Conservation (phyloP, 805 yeast genomes). For the Debaryomyces castellii region DNA sequence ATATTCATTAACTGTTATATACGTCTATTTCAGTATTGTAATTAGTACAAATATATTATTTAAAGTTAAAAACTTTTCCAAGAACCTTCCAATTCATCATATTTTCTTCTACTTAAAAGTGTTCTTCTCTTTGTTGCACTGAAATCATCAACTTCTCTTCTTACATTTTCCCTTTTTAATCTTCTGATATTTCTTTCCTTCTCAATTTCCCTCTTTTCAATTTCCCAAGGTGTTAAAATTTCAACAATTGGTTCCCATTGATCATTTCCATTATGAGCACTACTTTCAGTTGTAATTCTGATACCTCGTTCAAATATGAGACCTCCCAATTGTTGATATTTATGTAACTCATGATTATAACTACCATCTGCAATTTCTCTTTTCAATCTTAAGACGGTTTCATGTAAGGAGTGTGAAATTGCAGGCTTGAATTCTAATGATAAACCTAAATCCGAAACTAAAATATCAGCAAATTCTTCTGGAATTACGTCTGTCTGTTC, state of each 20-base stretch:
- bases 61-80: conserved; percentile 1
- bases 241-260: conserved; percentile 89
- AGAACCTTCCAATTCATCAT: conserved; percentile 47
- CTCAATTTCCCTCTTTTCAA: conserved; percentile 92
- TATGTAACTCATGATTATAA: conserved; percentile 42
- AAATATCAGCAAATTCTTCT: conserved; percentile 76
- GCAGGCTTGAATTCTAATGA: conserved; percentile 86
- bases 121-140: conserved; percentile 34
- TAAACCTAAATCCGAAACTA: conserved; percentile 83
- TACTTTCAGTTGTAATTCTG: conserved; percentile 52
- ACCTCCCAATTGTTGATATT: conserved; percentile 42
- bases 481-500: conserved; percentile 58
- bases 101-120: conserved; percentile 45
- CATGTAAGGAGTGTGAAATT: conserved; percentile 83
- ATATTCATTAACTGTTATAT: no score
- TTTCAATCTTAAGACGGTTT: conserved; percentile 70
- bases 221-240: conserved; percentile 84
- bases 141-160: conserved; percentile 47
- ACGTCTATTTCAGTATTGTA: no score
- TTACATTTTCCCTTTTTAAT: conserved; percentile 86
- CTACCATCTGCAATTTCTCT: conserved; percentile 73
- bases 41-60: no score
- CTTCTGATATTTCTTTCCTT: conserved; percentile 89
- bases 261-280: conserved; percentile 76
- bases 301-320: conserved; percentile 44